Conservation (phyloP, 1,139 yeast genomes). For the Pichiaceae sp. region DNA sequence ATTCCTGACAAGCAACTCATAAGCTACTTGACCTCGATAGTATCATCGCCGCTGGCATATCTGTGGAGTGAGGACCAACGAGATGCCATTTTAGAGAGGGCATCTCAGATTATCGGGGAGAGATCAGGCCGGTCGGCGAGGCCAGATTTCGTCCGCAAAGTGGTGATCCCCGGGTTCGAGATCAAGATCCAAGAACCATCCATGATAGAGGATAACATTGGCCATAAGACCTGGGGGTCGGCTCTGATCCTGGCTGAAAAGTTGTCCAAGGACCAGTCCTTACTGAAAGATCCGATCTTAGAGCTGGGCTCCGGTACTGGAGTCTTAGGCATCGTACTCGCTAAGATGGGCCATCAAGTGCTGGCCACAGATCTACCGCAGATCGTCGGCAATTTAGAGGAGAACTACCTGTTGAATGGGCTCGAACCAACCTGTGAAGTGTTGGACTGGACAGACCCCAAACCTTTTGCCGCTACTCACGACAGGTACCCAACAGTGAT, state of each 20-base stretch:
- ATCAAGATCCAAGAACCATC: constrained; percentile 71
- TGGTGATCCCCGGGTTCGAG: constrained; percentile 12
- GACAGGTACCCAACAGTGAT: constrained; percentile 48
- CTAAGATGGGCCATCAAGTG: constrained; percentile 39
- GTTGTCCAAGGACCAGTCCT: constrained; percentile 24
- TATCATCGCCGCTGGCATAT: constrained; percentile 53
- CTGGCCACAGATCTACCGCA: constrained; percentile 72
- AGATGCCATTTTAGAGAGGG: constrained; percentile 40
- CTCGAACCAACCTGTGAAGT: constrained; percentile 34
- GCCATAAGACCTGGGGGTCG: constrained; percentile 96
- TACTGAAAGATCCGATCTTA: constrained; percentile 39
- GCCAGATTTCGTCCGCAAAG: constrained; percentile 46
- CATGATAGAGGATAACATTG: constrained; percentile 76
- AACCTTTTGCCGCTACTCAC: constrained; percentile 25
- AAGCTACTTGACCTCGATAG: constrained; percentile 58
- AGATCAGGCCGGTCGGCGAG: constrained; percentile 83
- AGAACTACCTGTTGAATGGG: constrained; percentile 48
- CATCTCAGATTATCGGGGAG: constrained; percentile 66
- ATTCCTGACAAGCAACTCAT: constrained; percentile 25
- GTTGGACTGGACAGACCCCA: constrained; percentile 73
- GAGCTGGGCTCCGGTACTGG: constrained; percentile 97
- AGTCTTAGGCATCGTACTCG: constrained; percentile 66
- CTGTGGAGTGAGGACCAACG: constrained; percentile 25
- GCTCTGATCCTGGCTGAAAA: constrained; percentile 61
- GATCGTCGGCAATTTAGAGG: constrained; percentile 58